These are phyloP conservation scores for Hymenoscyphus scutula DNA, from an alignment of 2,329 filamentous ascomycete species.

Conservation along the genomic window DNA sequence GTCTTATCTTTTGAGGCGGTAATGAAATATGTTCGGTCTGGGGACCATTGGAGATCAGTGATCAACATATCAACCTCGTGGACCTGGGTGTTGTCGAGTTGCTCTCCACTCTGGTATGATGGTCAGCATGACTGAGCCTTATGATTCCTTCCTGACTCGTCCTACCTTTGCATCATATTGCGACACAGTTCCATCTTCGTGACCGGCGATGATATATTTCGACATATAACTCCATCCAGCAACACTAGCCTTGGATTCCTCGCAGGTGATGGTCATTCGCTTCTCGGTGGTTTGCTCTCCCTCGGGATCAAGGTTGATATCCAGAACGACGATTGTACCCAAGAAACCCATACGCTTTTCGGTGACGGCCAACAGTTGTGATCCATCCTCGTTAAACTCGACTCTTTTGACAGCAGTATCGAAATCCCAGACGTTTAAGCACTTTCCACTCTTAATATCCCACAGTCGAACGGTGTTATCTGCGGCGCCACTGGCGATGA, in stretches of 20 bases:
- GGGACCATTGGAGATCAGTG: constrained; percentile 91
- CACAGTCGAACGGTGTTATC: constrained; percentile 98
- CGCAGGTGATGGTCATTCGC: constrained; percentile 82
- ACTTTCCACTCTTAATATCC: constrained; percentile 90
- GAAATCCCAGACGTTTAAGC: constrained; percentile 97
- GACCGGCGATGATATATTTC: constrained; percentile 95
- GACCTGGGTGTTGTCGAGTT: constrained; percentile 74
- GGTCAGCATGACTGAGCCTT: constrained; percentile 20
- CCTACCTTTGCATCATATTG: constrained; percentile 85
- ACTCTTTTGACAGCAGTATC: constrained; percentile 95
- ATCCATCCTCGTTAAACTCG: constrained; percentile 94
- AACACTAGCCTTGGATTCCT: constrained; percentile 95
- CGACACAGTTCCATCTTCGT: constrained; percentile 92
- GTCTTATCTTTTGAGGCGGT: constrained; percentile 98
- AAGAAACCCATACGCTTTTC: constrained; percentile 98
- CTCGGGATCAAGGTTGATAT: constrained; percentile 80
- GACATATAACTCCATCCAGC: constrained; percentile 93
- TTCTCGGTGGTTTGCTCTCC: constrained; percentile 84
- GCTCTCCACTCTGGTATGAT: constrained; percentile 65
- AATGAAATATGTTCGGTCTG: constrained; percentile 96
- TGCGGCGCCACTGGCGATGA: constrained; percentile 92
- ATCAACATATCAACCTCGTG: constrained; percentile 78
- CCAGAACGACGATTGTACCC: constrained; percentile 88
- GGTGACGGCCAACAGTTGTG: constrained; percentile 85
- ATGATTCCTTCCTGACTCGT: background rate